Base-by-base conservation (phyloP, 768 basidiomycete genomes). In the Russula emetica region DNA sequence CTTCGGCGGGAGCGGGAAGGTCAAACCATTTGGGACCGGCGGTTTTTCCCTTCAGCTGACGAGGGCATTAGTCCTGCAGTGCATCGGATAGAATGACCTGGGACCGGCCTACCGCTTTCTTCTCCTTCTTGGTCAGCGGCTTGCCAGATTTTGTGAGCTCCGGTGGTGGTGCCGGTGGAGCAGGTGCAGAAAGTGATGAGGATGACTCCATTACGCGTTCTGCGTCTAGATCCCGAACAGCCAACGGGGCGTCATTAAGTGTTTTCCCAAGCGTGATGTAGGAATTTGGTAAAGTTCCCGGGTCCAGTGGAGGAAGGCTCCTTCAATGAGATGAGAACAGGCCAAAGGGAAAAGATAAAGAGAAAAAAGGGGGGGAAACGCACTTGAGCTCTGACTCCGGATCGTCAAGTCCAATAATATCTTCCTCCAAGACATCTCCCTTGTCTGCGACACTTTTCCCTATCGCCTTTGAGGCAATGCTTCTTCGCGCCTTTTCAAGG, bases 1-100 rank as follows among this genome's bases (percentile, higher is more conserved):
- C 84, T 69, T 90, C 88, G 16, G 83, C 74, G 24, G 93, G 92
- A 20, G 89, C 87, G 22, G 93, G 91, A 60, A 95, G 80, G 73
- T 94, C 90, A 72, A 92, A 94, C 92, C 93, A 96, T 61, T 82
- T 81, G 51, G 85, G 80, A 0, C 93, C 92, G 5, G 92, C 83
- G 1, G 91, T 94, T 69, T 82, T 80, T 32, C 80, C 82, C 71
- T 82, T 86, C 51, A 87, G 71, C 92, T 94, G n/a, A 50, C 59
- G 18, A 52, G 61, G 16, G 47, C 9, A 44, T 47, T 10, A 45
- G 22, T 11, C 38, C 32, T 18, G 22, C 4, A n/a, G 56, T 22
- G 58, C 55, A 47, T 60, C 36, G 8, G 8, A 18, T n/a, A 20
- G 66, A 22, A 62, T 56, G 64, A 38, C 22, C n/a, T 9, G 20